A percentile compares a stretch with the other conserved stretches of the same genome.
Evolutionary conservation across 108 stramenopile genomes (phyloP).

Genomic region (Cyclostephanos tholiformis): DNA sequence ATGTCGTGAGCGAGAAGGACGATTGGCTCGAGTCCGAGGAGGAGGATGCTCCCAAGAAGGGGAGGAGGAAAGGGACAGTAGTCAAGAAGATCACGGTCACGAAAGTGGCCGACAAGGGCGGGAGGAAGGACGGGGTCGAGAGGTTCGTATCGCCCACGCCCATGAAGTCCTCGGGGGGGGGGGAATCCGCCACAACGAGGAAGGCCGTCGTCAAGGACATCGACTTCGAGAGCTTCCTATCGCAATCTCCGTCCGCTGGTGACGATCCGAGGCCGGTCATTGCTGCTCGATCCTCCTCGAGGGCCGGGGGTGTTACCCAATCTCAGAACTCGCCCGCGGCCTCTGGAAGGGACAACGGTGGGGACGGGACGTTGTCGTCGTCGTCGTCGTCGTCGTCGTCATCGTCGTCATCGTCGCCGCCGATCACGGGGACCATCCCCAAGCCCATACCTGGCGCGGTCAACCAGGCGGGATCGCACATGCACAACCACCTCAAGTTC

Average conservation of each 20-base stretch:
- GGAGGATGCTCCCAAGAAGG: constrained; percentile 32
- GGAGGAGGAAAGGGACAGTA: constrained; percentile 16
- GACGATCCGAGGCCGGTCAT: neutral
- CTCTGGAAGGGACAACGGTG: neutral
- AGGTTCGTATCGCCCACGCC: constrained; percentile 37
- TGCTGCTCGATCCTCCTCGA: neutral
- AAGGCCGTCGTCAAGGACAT: constrained; percentile 7
- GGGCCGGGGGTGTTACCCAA: neutral
- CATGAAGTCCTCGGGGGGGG: constrained; percentile 14
- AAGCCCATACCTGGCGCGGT: constrained; percentile 21
- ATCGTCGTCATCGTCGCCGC: neutral
- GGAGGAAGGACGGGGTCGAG: neutral
- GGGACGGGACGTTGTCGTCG: neutral
- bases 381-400: constrained; percentile 5
- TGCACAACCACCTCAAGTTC: constrained; percentile 89
- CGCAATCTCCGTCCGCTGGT: constrained; percentile 17
- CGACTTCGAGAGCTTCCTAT: constrained; percentile 31
- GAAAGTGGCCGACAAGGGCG: constrained; percentile 2
- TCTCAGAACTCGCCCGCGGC: neutral
- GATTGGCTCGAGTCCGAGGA: constrained; percentile 65
- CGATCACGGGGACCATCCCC: constrained; percentile 16
- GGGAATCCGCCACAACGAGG: constrained; percentile 1
- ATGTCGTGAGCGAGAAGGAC: constrained; percentile 31
- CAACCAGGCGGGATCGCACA: constrained; percentile 71
- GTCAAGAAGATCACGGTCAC: constrained; percentile 19